Evolutionary conservation across 2,329 filamentous ascomycete genomes (phyloP), one percentile per base, ranked within the genome.

Genomic region (Monosporascus sp.): DNA sequence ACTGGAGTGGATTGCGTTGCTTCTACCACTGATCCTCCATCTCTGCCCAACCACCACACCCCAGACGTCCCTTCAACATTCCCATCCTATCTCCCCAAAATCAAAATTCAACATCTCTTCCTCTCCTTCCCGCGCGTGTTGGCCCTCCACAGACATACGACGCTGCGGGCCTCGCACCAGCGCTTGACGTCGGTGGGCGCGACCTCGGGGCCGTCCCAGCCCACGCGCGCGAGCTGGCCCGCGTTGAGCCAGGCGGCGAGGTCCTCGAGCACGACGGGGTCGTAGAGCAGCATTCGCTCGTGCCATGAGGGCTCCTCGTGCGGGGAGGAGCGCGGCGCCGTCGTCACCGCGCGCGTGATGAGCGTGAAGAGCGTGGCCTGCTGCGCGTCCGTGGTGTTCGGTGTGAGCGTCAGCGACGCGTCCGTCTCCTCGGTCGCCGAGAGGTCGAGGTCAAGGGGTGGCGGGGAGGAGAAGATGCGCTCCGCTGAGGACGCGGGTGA

Each of bases 221-320:
- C 83, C 0, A 83, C 79, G 3, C 75, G 74, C 14, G 77, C 78
- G 45, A 92, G 70, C 24, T 83, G 82, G 14, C 86, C 86, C 3
- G 79, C 79, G 60, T 96, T 97, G 17, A 97, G 72, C 88, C 91
- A 97, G 0, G 74, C 72, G 0, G 92, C 81, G 15, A 99, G 74
- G 59, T 97, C 91, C 70, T 97, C 93, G 0, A 97, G 71, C 1
- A 94, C 79, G 44, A 99, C 87, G 0, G 93, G 90, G 62, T 97
- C 92, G 66, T 95, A 97, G 67, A 97, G 82, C 6, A 97, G 75
- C 47, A 99, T 97, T 72, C 91, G 95, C 70, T 97, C 90, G 61
- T 95, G 79, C 89, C 92, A 97, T 2, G 83, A 90, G 15, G 83
- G 83, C 2, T 77, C 66, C 6, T 58, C 57, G 1, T 77, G 70